Conservation (phyloP, 2,329 filamentous ascomycete species). For the Hymenoscyphus repandus region DNA sequence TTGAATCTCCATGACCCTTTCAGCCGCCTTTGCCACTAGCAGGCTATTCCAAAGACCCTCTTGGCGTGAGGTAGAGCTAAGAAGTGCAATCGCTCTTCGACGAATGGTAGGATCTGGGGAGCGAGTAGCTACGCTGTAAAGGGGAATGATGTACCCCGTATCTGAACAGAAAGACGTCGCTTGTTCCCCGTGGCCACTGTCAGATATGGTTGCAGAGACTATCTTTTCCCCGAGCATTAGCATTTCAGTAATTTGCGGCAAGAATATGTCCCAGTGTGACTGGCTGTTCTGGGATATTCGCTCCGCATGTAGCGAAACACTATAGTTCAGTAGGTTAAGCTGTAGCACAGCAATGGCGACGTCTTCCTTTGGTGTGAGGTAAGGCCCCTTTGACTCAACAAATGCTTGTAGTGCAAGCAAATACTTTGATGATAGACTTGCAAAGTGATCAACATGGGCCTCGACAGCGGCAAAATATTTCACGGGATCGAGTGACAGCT, state of each 20-base stretch:
- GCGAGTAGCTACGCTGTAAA: conserved; percentile 59
- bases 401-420: conserved; percentile 5
- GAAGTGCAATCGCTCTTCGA: conserved; percentile 54
- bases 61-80: conserved; percentile 51
- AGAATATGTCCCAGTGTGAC: neutral
- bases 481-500: neutral
- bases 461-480: neutral
- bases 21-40: conserved; percentile 15
- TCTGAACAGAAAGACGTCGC: conserved; percentile 49
- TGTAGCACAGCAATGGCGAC: conserved; percentile 9
- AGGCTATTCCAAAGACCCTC: conserved; percentile 60
- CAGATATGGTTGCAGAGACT: neutral
- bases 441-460: neutral
- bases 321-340: conserved; percentile 8
- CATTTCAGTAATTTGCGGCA: conserved; percentile 8
- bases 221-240: conserved; percentile 7
- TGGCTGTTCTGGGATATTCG: conserved; percentile 1
- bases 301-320: conserved; percentile 8
- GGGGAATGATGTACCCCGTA: conserved; percentile 55
- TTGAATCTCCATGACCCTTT: conserved; percentile 20
- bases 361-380: conserved; percentile 10
- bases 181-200: neutral
- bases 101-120: conserved; percentile 53
- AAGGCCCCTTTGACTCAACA: conserved; percentile 2
- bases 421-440: conserved; percentile 4